phyloP scores from a whole-genome alignment of 352 stramenopile genomes.

The Albugo laibachii region DNA sequence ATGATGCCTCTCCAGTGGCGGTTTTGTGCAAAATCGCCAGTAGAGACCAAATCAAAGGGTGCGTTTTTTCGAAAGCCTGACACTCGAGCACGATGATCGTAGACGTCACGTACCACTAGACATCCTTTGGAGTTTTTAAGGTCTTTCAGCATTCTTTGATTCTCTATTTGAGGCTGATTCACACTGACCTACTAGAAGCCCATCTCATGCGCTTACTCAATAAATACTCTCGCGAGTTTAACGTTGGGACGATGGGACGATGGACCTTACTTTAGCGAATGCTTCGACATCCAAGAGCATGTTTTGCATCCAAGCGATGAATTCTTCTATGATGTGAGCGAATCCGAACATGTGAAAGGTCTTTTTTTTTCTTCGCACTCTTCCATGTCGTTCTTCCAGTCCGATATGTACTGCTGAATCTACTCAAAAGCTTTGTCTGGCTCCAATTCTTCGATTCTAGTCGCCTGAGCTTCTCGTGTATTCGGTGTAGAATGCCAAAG shows the following conservation, averaged over 20 bases:
- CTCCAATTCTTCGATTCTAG: constrained; percentile 58
- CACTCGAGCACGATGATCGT: constrained; percentile 61
- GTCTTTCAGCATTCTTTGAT: constrained; percentile 86
- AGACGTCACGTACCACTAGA: constrained; percentile 84
- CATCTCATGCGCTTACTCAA: constrained; percentile 41
- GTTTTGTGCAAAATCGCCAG: constrained; percentile 80
- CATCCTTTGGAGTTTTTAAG: constrained; percentile 87
- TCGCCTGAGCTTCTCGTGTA: constrained; percentile 72
- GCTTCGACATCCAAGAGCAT: constrained; percentile 69
- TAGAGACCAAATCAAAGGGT: constrained; percentile 55
- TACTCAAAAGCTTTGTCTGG: constrained; percentile 63
- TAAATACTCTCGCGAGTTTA: constrained; percentile 57
- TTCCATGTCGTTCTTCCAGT: constrained; percentile 80
- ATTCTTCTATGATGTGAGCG: constrained; percentile 84
- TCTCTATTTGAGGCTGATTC: constrained; percentile 86
- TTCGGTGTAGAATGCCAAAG: constrained; percentile 52
- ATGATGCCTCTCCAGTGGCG: constrained; percentile 88
- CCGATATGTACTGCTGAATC: constrained; percentile 59
- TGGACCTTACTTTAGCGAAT: constrained; percentile 58
- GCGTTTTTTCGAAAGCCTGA: constrained; percentile 71
- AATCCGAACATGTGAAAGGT: constrained; percentile 86
- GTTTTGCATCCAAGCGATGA: constrained; percentile 65
- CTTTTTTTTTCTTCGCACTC: constrained; percentile 83
- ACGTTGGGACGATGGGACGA: too few relatives aligned
- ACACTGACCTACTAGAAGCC: constrained; percentile 85